Conservation (phyloP, 179 eudicot species). For the Vitellaria paradoxa region DNA sequence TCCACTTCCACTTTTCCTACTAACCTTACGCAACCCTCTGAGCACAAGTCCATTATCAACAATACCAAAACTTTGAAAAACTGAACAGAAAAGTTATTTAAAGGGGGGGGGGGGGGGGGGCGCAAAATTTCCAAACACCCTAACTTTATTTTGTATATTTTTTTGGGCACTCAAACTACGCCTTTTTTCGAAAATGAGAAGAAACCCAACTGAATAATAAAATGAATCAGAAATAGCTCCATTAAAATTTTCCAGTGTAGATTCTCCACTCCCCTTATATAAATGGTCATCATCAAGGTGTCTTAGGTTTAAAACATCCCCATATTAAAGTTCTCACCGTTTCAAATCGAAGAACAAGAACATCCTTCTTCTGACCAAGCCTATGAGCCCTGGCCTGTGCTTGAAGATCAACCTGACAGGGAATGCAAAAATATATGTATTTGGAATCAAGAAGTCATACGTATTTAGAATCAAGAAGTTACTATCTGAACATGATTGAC, state of each 20-base stretch:
- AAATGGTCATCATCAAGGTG: slow-evolving; percentile 6
- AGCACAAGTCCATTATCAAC: no score
- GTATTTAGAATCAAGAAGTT: no score
- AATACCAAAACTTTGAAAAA: no score
- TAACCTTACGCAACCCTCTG: no score
- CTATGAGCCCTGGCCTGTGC: slow-evolving; percentile 99
- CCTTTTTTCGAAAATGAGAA: neutral
- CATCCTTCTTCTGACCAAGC: slow-evolving; percentile 99
- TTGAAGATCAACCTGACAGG: slow-evolving; percentile 93
- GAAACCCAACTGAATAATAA: neutral
- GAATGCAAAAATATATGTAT: neutral
- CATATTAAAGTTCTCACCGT: slow-evolving; percentile 47
- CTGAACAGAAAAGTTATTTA: no score
- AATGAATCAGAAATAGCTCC: neutral
- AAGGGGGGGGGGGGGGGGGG: no score
- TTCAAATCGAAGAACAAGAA: slow-evolving; percentile 98
- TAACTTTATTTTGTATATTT: no score
- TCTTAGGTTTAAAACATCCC: neutral
- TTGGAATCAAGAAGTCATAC: neutral
- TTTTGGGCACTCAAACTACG: no score
- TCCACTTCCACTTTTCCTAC: no score
- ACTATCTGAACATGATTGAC: neutral
- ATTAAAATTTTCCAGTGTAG: neutral
- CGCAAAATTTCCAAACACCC: no score
- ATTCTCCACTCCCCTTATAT: neutral